Evolutionary conservation across 2,329 filamentous ascomycete species (phyloP), one percentile per base, ranked within the genome.

Genomic region (Coniosporium tulheliwenetii): DNA sequence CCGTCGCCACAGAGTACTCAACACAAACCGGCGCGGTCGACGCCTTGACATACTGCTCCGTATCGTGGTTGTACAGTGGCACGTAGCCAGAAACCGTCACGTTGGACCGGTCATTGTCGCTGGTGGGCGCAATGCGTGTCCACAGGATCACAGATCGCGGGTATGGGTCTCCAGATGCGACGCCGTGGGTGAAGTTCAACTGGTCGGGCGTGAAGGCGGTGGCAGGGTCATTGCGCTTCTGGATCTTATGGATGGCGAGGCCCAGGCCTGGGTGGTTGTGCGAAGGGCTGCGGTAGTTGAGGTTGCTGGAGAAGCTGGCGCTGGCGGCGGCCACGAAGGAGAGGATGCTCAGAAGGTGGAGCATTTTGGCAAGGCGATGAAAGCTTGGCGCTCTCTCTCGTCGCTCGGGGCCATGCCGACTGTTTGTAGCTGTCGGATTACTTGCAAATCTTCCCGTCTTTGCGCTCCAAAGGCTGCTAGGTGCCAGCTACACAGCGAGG

Each of bases 261-360:
- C 77, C 79, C 9, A 84, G 64, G 32, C 65, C 63, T 3, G 71
- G 67, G 47, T 83, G 79, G 36, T 77, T 69, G 34, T 71, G 65
- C 1, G 79, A 83, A 5, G 79, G 78, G 49, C 73, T 79, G 39
- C 68, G 65, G 54, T 81, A 84, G 60, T 82, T 82, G 44, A 82
- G 54, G 52, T 82, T 82, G 43, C 48, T 50, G 30, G 49, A 50
- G 50, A 52, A 61, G 45, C 48, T 54, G 31, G 54, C 54, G 19
- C 19, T 7, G 19, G 19, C 19, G 19, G 19, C 19, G 16, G 47
- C 44, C 10, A 49, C 44, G 8, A 50, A 44, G n/a, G 49, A 48
- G 14, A 52, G 45, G 15, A 50, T 30, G 10, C 32, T 36, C 13
- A 45, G 9, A 19, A 43, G 12, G 14, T 29, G 35, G 34, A 39